Percentiles rank a stretch among this genome's conserved stretches.
Evolutionary conservation across 306 rosid species (phyloP).

Genomic region (Oxytropis ochrocephala): DNA sequence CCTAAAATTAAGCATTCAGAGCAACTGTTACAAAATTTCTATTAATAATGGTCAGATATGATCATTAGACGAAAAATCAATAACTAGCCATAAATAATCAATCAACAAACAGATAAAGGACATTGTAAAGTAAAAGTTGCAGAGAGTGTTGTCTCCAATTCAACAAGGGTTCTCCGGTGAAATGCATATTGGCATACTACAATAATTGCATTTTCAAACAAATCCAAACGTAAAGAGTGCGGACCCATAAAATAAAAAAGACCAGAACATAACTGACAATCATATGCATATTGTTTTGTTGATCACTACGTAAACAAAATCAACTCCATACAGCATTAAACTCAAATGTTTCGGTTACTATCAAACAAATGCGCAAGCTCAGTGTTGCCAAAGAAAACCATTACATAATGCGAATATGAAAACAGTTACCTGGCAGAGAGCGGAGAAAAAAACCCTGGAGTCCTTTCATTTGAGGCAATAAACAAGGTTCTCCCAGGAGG

Average conservation of each 20-base stretch:
- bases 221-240: background rate
- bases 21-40: background rate
- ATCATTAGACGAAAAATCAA: background rate
- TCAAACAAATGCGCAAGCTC: background rate
- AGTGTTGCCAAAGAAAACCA: background rate
- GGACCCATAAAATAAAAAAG: background rate
- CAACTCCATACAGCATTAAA: background rate
- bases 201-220: background rate
- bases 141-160: background rate
- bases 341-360: background rate
- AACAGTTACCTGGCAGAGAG: conserved; percentile 68
- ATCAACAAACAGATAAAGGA: background rate
- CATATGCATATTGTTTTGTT: background rate
- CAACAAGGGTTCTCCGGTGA: background rate
- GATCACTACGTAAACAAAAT: background rate
- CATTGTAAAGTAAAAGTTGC: background rate
- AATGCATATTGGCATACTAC: conserved; percentile 2
- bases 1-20: background rate
- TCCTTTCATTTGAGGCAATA: conserved; percentile 95
- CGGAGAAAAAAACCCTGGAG: conserved; percentile 76
- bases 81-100: background rate
- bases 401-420: background rate
- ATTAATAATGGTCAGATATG: background rate
- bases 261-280: background rate
- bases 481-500: conserved; percentile 77